Evolutionary conservation across 129 eudicot species (phyloP).

Genomic region (Cynara cardunculus): DNA sequence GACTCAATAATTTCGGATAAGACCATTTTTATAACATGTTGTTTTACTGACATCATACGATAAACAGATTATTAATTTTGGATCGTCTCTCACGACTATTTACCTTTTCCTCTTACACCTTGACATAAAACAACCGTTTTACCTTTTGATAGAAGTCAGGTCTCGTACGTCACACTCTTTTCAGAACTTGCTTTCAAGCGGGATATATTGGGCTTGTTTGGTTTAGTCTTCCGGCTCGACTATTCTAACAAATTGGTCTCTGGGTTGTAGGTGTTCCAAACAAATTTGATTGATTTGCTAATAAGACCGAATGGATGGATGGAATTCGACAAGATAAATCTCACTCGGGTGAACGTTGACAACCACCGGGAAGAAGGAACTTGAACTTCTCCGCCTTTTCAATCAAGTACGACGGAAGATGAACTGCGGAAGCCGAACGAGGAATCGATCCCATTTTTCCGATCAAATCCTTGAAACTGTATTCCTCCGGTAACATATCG

Average conservation of each 20-base stretch:
- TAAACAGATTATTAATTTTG: too few species aligned
- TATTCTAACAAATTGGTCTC: not conserved
- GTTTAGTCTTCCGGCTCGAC: too few species aligned
- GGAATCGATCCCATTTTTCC: conserved; percentile 95
- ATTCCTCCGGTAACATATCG: conserved; percentile 91
- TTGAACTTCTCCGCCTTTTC: conserved; percentile 76
- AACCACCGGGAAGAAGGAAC: conserved; percentile 94
- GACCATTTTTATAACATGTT: too few species aligned
- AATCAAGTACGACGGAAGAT: conserved; percentile 74
- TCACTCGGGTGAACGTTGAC: conserved; percentile 44
- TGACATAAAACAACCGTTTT: too few species aligned
- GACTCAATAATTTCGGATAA: too few species aligned
- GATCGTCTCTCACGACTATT: not conserved
- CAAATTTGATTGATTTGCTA: not conserved
- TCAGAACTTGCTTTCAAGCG: not conserved
- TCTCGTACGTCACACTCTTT: too few species aligned
- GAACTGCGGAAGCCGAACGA: conserved; percentile 80
- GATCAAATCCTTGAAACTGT: conserved; percentile 61
- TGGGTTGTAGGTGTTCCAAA: not conserved
- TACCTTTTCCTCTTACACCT: not conserved
- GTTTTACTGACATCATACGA: too few species aligned
- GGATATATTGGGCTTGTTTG: not conserved
- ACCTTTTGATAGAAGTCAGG: not conserved
- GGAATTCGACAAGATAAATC: not conserved
- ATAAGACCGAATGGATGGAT: not conserved